Evolutionary conservation across 73 alveolate species (phyloP), one percentile per base, ranked within the genome.

Genomic region (Diophrys sp.): DNA sequence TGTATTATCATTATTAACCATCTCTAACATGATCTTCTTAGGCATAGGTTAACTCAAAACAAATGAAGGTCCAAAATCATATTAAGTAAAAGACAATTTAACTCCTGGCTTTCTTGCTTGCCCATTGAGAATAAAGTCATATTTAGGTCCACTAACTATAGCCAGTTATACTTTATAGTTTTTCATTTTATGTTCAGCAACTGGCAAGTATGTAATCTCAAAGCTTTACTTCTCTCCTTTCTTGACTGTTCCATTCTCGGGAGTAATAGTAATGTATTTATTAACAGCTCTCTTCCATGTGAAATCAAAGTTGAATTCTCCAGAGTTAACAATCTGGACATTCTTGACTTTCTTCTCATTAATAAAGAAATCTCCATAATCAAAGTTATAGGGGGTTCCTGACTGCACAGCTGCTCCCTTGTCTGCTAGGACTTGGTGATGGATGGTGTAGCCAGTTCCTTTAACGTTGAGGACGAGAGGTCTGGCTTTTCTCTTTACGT

Each of bases 61-160:
- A 79, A 94, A 97, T 90, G 98, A 96, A 73, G 99, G 99, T 1
- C 99, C 99, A 74, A 97, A 97, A 79, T 97, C 98, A 87, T 95
- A 95, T 29, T 79, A 57, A 24, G 73, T 81, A 67, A 96, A 94
- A 82, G 96, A 84, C 80, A 97, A 89, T 25, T 93, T 92, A 25
- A 97, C 94, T 32, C 98, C 99, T 54, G 99, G 99, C 71, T 97
- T 95, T 79, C 98, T 91, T 14, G 99, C 99, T 70, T 90, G 88
- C 32, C 99, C 99, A 67, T 84, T 88, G 29, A 96, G 78, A 69
- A 87, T 54, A 92, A 97, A 96, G 55, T 92, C 93, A 74, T 95
- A 97, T 33, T 95, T 97, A 0, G 99, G 99, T 23, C 99, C 99
- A 27, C 96, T 79, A 69, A 91, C 93, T 29, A 97, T 94, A 72